These are phyloP conservation scores for Alternaria brassicicola DNA, from an alignment of 2,329 filamentous ascomycete species.

Conservation along the genomic window DNA sequence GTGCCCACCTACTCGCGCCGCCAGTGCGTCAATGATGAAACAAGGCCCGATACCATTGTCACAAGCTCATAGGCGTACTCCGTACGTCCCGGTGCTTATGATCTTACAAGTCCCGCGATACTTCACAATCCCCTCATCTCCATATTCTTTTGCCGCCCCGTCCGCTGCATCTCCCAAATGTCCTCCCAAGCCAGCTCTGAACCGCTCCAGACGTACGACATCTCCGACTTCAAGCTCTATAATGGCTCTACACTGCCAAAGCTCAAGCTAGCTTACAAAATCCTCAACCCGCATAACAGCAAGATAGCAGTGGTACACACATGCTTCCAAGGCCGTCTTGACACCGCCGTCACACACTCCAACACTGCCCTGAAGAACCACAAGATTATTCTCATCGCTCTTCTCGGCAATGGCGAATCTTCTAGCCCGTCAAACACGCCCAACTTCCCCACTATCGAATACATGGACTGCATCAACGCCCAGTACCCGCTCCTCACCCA, in stretches of 20 bases:
- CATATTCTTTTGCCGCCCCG: neutral
- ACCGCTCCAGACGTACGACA: constrained; percentile 19
- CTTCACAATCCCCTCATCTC: neutral
- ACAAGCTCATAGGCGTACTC: constrained; percentile 2
- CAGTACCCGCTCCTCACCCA: constrained; percentile 54
- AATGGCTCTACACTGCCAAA: constrained; percentile 23
- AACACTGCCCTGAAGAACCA: constrained; percentile 52
- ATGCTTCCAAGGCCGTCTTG: constrained; percentile 61
- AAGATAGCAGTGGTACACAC: constrained; percentile 56
- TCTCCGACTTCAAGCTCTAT: constrained; percentile 28
- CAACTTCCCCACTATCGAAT: constrained; percentile 54
- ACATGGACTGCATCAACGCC: constrained; percentile 60
- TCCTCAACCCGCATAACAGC: constrained; percentile 30
- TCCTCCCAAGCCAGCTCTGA: constrained; percentile 16
- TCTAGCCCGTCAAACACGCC: constrained; percentile 59
- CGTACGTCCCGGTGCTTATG: neutral
- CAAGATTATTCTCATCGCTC: constrained; percentile 59
- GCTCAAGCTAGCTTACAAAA: constrained; percentile 29
- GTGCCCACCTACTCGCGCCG: neutral
- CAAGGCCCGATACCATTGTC: constrained; percentile 6
- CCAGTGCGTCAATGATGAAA: constrained; percentile 6
- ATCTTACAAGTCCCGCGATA: neutral
- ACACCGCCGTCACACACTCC: constrained; percentile 57
- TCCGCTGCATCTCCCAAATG: constrained; percentile 4
- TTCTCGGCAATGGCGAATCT: constrained; percentile 62